phyloP scores from a whole-genome alignment of 2,329 filamentous ascomycete genomes.

The Penicillium sp. region DNA sequence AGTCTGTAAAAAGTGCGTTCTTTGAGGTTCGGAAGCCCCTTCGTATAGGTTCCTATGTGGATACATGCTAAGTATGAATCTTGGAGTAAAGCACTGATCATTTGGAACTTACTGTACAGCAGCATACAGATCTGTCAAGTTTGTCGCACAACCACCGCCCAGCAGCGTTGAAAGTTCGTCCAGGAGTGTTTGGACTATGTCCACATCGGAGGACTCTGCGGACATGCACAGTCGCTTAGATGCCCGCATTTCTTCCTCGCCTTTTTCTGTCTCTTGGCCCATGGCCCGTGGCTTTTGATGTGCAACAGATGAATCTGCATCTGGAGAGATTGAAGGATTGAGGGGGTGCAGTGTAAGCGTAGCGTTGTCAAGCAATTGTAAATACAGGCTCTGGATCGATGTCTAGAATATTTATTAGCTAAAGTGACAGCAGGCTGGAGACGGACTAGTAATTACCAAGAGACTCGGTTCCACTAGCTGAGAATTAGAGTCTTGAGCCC shows the following conservation, averaged over 20 bases:
- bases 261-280: conserved; percentile 13
- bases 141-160: conserved; percentile 34
- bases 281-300: conserved; percentile 14
- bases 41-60: conserved; percentile 47
- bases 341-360: neutral
- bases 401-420: conserved; percentile 27
- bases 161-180: conserved; percentile 37
- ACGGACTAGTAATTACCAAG: conserved; percentile 29
- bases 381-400: conserved; percentile 25
- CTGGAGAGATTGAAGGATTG: neutral
- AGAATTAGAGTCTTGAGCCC: conserved; percentile 20
- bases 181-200: conserved; percentile 37
- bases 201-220: conserved; percentile 37
- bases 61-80: neutral
- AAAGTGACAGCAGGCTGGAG: neutral
- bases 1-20: conserved; percentile 56
- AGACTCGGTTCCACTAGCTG: conserved; percentile 32
- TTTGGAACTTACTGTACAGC: conserved; percentile 50
- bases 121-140: conserved; percentile 45
- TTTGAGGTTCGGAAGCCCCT: conserved; percentile 51
- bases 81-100: neutral
- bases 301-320: neutral
- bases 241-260: conserved; percentile 27
- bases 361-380: conserved; percentile 5
- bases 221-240: conserved; percentile 39